Evolutionary conservation across 2,329 filamentous ascomycete genomes (phyloP).

Genomic region (Purpureocillium lavendulum): DNA sequence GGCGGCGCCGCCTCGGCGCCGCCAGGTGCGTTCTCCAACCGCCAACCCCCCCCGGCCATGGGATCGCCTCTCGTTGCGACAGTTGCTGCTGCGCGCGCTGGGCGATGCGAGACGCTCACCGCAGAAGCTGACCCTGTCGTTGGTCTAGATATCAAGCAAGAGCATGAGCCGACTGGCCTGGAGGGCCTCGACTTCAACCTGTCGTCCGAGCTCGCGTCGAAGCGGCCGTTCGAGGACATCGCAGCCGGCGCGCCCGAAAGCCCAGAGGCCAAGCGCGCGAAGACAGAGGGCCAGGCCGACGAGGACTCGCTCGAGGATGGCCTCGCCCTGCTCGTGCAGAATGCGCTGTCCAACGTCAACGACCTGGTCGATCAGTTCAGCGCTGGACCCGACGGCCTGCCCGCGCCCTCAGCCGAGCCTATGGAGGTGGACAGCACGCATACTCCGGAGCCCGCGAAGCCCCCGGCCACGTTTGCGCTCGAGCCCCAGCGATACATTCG

Average conservation of each 20-base stretch:
- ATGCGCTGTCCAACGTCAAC: constrained; percentile 30
- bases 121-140: constrained; percentile 15
- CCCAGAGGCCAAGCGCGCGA: constrained; percentile 24
- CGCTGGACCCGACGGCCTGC: constrained; percentile 10
- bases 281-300: constrained; percentile 18
- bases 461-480: constrained; percentile 21
- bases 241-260: constrained; percentile 17
- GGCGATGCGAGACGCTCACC: too few species aligned
- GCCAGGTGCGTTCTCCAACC: constrained; percentile 25
- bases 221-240: constrained; percentile 26
- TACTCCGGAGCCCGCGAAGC: constrained; percentile 18
- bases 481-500: constrained; percentile 29
- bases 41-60: constrained; percentile 6
- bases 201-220: constrained; percentile 25
- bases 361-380: constrained; percentile 26
- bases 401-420: constrained; percentile 17
- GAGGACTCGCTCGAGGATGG: constrained; percentile 25
- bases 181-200: constrained; percentile 25
- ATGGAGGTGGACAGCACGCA: constrained; percentile 24
- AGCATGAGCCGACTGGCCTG: constrained; percentile 20
- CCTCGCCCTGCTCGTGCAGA: constrained; percentile 28
- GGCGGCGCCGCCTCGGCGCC: constrained; percentile 23
- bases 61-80: constrained; percentile 3
- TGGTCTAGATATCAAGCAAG: constrained; percentile 28
- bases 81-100: constrained; percentile 1